A percentile compares a stretch with the other conserved stretches of the same genome.
phyloP scores from a whole-genome alignment of 495 filamentous ascomycete genomes.

The Hypoxylon intermedium region DNA sequence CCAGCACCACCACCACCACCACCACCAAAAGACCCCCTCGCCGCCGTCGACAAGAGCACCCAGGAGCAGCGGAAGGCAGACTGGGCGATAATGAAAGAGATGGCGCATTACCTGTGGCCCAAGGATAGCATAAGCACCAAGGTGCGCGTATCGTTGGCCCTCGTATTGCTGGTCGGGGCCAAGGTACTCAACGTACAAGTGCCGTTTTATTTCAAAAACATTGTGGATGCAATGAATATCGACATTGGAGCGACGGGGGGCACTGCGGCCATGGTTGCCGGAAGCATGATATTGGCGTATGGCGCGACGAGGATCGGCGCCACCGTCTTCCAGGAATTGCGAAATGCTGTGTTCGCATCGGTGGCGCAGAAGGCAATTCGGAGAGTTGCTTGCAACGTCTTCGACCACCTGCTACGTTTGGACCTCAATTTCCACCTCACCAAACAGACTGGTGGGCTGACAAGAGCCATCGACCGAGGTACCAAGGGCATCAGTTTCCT shows the following conservation, averaged over 20 bases:
- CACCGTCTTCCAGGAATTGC: conserved; percentile 84
- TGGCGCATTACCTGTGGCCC: conserved; percentile 96
- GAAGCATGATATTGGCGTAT: conserved; percentile 91
- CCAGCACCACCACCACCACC: no score
- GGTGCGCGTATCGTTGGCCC: conserved; percentile 78
- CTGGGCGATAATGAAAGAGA: conserved; percentile 98
- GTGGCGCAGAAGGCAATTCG: conserved; percentile 97
- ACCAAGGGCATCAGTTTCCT: conserved; percentile 98
- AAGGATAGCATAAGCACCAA: conserved; percentile 81
- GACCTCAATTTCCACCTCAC: conserved; percentile 94
- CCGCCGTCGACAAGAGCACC: conserved; percentile 59
- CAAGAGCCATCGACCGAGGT: conserved; percentile 92
- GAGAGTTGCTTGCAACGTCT: conserved; percentile 87
- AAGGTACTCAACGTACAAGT: conserved; percentile 98
- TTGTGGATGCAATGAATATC: conserved; percentile 96
- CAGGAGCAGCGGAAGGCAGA: conserved; percentile 95
- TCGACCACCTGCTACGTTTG: conserved; percentile 84
- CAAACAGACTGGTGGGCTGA: conserved; percentile 92
- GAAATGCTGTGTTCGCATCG: conserved; percentile 95
- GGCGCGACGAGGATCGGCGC: conserved; percentile 87
- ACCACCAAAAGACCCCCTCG: conserved; percentile 49
- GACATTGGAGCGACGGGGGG: conserved; percentile 83
- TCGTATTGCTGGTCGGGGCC: conserved; percentile 83
- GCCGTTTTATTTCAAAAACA: conserved; percentile 98
- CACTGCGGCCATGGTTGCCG: conserved; percentile 86